phyloP scores from a whole-genome alignment of 1,284 basidiomycete genomes.

The Ceratobasidium sp. region DNA sequence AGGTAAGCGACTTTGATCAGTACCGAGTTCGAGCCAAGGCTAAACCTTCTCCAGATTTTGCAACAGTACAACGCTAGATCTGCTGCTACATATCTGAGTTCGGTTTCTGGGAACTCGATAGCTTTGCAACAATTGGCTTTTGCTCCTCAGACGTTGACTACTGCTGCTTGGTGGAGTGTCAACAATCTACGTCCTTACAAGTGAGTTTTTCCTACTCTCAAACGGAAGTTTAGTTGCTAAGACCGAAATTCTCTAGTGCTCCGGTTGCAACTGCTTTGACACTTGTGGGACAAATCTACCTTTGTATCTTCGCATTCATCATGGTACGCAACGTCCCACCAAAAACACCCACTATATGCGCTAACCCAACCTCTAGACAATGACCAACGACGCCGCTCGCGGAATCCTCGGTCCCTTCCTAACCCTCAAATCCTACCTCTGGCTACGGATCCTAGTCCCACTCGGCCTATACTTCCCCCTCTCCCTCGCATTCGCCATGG shows the following conservation, averaged over 20 bases:
- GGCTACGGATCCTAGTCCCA: slow-evolving; percentile 57
- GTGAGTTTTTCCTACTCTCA: slow-evolving; percentile 2
- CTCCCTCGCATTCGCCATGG: slow-evolving; percentile 60
- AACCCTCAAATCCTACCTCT: slow-evolving; percentile 57
- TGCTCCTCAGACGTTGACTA: slow-evolving; percentile 62
- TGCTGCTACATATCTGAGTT: slow-evolving; percentile 54
- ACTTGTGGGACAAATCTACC: slow-evolving; percentile 63
- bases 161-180: slow-evolving; percentile 55
- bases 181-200: slow-evolving; percentile 63
- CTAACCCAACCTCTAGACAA: slow-evolving; percentile 56
- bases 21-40: slow-evolving; percentile 36
- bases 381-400: slow-evolving; percentile 59
- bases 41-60: slow-evolving; percentile 31
- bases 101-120: background rate
- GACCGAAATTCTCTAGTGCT: slow-evolving; percentile 48
- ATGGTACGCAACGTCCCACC: background rate
- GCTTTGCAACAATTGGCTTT: slow-evolving; percentile 56
- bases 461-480: slow-evolving; percentile 57
- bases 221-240: background rate
- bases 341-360: background rate
- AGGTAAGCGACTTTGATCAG: slow-evolving; percentile 38
- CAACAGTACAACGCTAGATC: slow-evolving; percentile 40
- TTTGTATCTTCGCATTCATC: slow-evolving; percentile 57
- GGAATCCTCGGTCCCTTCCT: slow-evolving; percentile 61
- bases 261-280: slow-evolving; percentile 64